phyloP scores from a whole-genome alignment of 768 basidiomycete genomes.

The Hygrocybe punicea region DNA sequence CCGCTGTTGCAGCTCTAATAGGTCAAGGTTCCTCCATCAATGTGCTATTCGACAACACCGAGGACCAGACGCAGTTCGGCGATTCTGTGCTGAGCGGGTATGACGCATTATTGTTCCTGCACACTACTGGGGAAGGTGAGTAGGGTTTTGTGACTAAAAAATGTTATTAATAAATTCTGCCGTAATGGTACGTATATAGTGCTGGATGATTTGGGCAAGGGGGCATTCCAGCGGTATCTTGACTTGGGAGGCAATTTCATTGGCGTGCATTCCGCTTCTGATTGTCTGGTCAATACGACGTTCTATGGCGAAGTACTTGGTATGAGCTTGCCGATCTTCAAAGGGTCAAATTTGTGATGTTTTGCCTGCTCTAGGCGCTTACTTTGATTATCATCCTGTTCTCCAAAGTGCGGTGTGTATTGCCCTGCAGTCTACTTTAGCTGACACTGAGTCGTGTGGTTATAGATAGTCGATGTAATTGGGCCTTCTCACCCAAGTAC shows the following conservation, averaged over 20 bases:
- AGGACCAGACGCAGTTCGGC: constrained; percentile 56
- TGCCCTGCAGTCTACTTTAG: not conserved
- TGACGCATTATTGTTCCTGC: constrained; percentile 67
- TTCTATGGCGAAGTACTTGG: constrained; percentile 60
- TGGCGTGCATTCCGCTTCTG: constrained; percentile 65
- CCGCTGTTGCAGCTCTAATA: constrained; percentile 57
- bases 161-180: not conserved
- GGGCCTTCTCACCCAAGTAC: constrained; percentile 62
- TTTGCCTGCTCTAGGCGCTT: constrained; percentile 41
- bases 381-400: constrained; percentile 68
- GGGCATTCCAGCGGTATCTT: constrained; percentile 61
- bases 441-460: constrained; percentile 5
- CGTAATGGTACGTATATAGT: constrained; percentile 36
- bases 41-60: constrained; percentile 60
- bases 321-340: constrained; percentile 19
- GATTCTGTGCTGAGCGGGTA: constrained; percentile 51
- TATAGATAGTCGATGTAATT: constrained; percentile 56
- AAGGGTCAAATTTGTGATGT: not conserved
- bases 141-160: not conserved
- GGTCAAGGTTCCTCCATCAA: constrained; percentile 44
- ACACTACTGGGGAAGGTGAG: constrained; percentile 65
- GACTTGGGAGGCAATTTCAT: constrained; percentile 69
- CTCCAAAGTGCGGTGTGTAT: constrained; percentile 60
- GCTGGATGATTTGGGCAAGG: constrained; percentile 55
- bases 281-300: constrained; percentile 53